Evolutionary conservation across 257 asterid species (phyloP).

Genomic region (Nicotiana knightiana): DNA sequence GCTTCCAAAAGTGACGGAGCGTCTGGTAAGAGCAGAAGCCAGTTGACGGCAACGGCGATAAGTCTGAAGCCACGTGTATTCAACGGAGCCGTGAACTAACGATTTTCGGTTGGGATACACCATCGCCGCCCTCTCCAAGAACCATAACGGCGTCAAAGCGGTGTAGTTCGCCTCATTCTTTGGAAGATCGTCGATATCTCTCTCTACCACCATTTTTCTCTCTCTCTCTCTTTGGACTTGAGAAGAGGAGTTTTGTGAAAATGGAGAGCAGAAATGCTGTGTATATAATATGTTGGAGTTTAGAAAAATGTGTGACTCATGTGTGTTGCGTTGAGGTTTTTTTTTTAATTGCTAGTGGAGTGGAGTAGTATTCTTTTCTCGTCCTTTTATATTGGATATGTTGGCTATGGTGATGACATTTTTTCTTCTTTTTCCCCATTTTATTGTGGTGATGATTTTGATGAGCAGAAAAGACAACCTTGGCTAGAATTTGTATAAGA

Average conservation of each 20-base stretch:
- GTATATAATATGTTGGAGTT: background rate
- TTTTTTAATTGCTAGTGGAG: no score
- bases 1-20: slow-evolving; percentile 65
- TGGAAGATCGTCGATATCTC: slow-evolving; percentile 84
- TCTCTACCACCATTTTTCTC: slow-evolving; percentile 36
- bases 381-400: background rate
- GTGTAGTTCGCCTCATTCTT: slow-evolving; percentile 77
- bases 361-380: background rate
- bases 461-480: no score
- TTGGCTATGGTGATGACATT: background rate
- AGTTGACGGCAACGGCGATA: slow-evolving; percentile 84
- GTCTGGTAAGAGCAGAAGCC: slow-evolving; percentile 74
- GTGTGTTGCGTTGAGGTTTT: background rate
- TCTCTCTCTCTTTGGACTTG: background rate
- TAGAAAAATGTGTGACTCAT: background rate
- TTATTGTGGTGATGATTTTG: no score
- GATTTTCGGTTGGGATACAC: slow-evolving; percentile 71
- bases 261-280: background rate
- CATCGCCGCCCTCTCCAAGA: slow-evolving; percentile 76
- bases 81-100: slow-evolving; percentile 54
- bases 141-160: slow-evolving; percentile 72
- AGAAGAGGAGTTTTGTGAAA: background rate
- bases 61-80: slow-evolving; percentile 86
- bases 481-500: no score
- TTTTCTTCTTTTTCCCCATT: no score